Base-by-base conservation (phyloP, 2,329 filamentous ascomycete genomes). In the Beauveria brongniartii region DNA sequence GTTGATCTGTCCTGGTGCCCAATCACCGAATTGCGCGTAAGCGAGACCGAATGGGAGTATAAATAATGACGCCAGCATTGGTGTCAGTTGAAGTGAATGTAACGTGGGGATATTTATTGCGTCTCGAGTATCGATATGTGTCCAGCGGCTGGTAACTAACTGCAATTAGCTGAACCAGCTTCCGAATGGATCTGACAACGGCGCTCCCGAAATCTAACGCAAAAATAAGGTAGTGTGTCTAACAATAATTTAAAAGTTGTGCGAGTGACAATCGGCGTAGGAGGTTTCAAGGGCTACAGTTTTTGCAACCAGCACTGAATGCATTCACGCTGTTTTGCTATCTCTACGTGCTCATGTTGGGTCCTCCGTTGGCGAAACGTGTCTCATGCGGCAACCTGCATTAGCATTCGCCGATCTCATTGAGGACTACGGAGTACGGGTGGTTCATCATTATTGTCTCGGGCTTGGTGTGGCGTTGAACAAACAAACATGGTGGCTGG, bases 1-100 rank as follows among this genome's bases (percentile, higher is more conserved):
- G 67, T 82, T 85, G 58, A 83, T 72, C 69, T 87, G 81, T 43
- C 73, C 71, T 1, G 70, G 50, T n/a, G 66, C 58, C 83, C 84
- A 87, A 28, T 72, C 71, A 70, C 58, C 75, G 67, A 69, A 72
- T 62, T 82, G 81, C 20, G 75, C 79, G 10, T 10, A n/a, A n/a
- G 46, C 44, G 24, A 53, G 6, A 1, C 51, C 55, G 1, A 26
- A 24, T 14, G 16, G 9, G 4, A 48, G 6, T 5, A 28, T 28
- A 0, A 16, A 22, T 2, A 14, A 2, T 6, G 7, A 7, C 20
- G 34, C 24, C 10, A 56, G 16, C 4, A 4, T n/a, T 12, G 28
- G 14, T 28, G 14, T 24, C 20, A 57, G 40, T 18, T 24, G 24
- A 22, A 3, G 8, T 1, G n/a, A 22, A 16, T 14, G 53, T 6